phyloP scores from a whole-genome alignment of 768 basidiomycete genomes.

The Leccinum variicolor region DNA sequence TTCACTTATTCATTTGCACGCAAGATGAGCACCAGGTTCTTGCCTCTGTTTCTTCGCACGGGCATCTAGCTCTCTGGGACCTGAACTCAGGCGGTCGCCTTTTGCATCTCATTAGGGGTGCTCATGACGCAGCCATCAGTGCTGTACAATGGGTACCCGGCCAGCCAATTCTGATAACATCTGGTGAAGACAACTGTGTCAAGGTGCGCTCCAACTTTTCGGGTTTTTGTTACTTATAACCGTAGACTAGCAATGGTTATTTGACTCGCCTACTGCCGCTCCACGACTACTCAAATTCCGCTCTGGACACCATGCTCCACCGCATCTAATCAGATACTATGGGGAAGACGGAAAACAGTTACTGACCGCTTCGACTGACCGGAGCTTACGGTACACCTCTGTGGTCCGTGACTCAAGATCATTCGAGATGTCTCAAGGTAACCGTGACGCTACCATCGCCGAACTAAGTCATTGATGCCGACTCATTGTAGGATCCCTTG shows the following conservation, averaged over 20 bases:
- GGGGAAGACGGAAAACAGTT: slow-evolving; percentile 97
- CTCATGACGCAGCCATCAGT: slow-evolving; percentile 83
- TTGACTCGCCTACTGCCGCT: slow-evolving; percentile 83
- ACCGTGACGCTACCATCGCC: slow-evolving; percentile 1
- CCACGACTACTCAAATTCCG: slow-evolving; percentile 90
- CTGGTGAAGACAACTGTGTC: slow-evolving; percentile 91
- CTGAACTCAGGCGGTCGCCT: slow-evolving; percentile 77
- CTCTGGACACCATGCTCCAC: slow-evolving; percentile 88
- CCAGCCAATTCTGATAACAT: slow-evolving; percentile 86
- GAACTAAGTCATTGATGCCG: slow-evolving; percentile 1
- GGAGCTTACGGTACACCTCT: slow-evolving; percentile 84
- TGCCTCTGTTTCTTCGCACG: slow-evolving; percentile 81
- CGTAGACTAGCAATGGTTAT: slow-evolving; percentile 85
- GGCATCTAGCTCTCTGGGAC: slow-evolving; percentile 93
- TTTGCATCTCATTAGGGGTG: slow-evolving; percentile 81
- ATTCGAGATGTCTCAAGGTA: slow-evolving; percentile 93
- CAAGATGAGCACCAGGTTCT: slow-evolving; percentile 85
- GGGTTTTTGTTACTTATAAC: slow-evolving; percentile 3
- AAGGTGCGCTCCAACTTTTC: slow-evolving; percentile 53
- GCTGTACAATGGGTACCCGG: slow-evolving; percentile 90
- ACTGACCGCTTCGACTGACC: slow-evolving; percentile 84
- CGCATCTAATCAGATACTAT: slow-evolving; percentile 90
- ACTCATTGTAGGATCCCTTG: slow-evolving; percentile 62
- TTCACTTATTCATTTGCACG: slow-evolving; percentile 1
- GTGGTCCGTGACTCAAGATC: slow-evolving; percentile 94